Base-by-base conservation (phyloP, 2,329 filamentous ascomycete species). In the Trichoderma sp. region DNA sequence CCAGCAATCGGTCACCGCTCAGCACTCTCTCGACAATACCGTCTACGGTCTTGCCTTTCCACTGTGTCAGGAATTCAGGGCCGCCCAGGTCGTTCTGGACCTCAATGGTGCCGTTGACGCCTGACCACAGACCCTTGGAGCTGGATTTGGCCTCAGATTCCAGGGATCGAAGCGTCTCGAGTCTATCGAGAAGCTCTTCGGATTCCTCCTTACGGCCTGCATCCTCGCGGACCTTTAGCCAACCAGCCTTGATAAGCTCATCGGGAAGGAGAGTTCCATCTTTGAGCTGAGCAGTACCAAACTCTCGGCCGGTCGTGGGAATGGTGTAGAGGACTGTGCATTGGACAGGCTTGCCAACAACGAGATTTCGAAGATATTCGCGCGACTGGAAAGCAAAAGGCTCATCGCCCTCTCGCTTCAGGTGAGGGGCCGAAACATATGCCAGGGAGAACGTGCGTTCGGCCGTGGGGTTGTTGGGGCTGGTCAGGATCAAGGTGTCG, bases 171-270 rank as follows among this genome's bases (percentile, higher is more conserved):
- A 99, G 87, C 75, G 89, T 90, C 74, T 96, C 91, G 28, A 99
- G 84, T 70, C 91, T 86, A 72, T 89, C 82, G 32, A 86, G 84
- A 10, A 90, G 85, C 63, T 94, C 90, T 69, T 96, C 91, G 2
- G 90, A 89, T 69, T 97, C 94, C 73, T 97, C 94, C 77, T 95
- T 96, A 73, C 91, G 90, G 71, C 94, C 94, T 69, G 95, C 94
- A 80, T 99, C 96, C 76, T 99, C 96, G 72, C 96, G 90, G 70
- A 99, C 87, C 82, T 96, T 97, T 72, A 94, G 83, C 94, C 94
- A 97, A 73, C 96, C 96, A 75, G 94, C 92, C 77, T 93, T 90
- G 72, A 98, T 89, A 69, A 91, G 86, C 71, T 92, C 88, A 72
- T 98, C 94, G 21, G 96, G 94, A 61, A 99, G 81, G 68, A 88